Evolutionary conservation across 371 early-diverging fungal genomes (phyloP), one percentile per base, ranked within the genome.

Genomic region (Dichotomocladium elegans): DNA sequence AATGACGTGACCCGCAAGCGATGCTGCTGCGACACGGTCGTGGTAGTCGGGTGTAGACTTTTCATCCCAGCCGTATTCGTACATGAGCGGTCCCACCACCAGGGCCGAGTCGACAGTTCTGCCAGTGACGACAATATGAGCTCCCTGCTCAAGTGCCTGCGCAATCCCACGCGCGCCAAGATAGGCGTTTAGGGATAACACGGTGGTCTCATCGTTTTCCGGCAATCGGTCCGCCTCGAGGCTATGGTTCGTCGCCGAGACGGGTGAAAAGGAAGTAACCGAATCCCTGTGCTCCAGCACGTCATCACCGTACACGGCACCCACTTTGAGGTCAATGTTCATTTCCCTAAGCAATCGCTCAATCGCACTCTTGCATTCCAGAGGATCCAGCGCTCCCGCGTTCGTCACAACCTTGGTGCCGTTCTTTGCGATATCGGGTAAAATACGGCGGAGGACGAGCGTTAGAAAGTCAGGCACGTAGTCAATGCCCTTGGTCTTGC

Each of bases 41-140:
- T 73, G 83, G 55, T 83, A 81, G 42, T 60, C 62, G 41, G 59
- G 58, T 1, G 66, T 63, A 21, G 42, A 41, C 5, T 26, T 6
- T 3, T 43, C 40, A 5, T 70, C 47, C 87, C 87, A 86, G 5
- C 63, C 64, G 60, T 68, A 83, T 54, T 77, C 79, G 60, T 83
- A 73, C 49, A 83, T 55, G 15, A 84, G 57, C 1, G 87, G 83
- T 24, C 80, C 87, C 37, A 84, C 56, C 3, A 84, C 77, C 9
- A 89, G 61, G 2, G 89, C 88, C 27, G 80, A 78, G 60, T 89
- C 89, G 12, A 87, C 89, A 3, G 81, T 82, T 37, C 89, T 85
- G 22, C 89, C 89, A 1, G 89, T 89, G 7, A 89, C 83, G 21
- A 89, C 71, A 51, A 89, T 89, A 21, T 81, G 68, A 1, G 88